Percentiles rank a stretch among this genome's conserved stretches.
Conservation (phyloP, 2,329 filamentous ascomycete genomes). For the Cercospora sojina region DNA sequence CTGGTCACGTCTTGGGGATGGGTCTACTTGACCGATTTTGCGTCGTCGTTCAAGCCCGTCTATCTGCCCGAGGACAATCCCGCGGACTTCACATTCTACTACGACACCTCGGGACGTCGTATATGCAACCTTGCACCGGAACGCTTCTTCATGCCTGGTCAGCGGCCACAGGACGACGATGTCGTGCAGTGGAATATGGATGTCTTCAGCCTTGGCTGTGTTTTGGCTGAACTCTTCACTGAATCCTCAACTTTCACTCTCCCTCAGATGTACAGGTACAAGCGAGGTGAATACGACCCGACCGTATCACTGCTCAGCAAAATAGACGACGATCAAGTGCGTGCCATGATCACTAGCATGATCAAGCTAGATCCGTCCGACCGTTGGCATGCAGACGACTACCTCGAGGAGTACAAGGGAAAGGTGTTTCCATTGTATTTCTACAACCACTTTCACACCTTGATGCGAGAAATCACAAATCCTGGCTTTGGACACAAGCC, state of each 20-base stretch:
- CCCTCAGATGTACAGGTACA: slow-evolving; percentile 92
- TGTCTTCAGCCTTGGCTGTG: slow-evolving; percentile 93
- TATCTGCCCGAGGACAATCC: slow-evolving; percentile 95
- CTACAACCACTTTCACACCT: slow-evolving; percentile 94
- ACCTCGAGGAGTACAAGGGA: slow-evolving; percentile 84
- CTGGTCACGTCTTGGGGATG: slow-evolving; percentile 99
- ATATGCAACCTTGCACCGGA: slow-evolving; percentile 97
- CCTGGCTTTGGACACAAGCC: slow-evolving; percentile 75
- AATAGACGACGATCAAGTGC: slow-evolving; percentile 82
- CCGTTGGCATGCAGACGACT: slow-evolving; percentile 89
- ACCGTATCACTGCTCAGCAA: slow-evolving; percentile 75
- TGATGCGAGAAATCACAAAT: slow-evolving; percentile 95
- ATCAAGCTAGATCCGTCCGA: slow-evolving; percentile 91
- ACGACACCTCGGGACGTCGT: slow-evolving; percentile 84
- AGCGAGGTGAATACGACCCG: slow-evolving; percentile 88
- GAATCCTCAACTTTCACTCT: slow-evolving; percentile 97
- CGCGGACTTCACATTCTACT: slow-evolving; percentile 96
- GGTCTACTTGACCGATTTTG: slow-evolving; percentile 97
- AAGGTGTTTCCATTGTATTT: slow-evolving; percentile 97
- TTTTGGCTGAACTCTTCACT: slow-evolving; percentile 93
- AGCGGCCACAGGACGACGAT: slow-evolving; percentile 52
- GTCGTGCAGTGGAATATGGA: slow-evolving; percentile 83
- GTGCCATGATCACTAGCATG: slow-evolving; percentile 92
- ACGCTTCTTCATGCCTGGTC: slow-evolving; percentile 71
- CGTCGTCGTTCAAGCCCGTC: slow-evolving; percentile 89